Percentiles rank a stretch among this genome's conserved stretches.
phyloP scores from a whole-genome alignment of 2,329 filamentous ascomycete species.

The Penicillium vulpinum region DNA sequence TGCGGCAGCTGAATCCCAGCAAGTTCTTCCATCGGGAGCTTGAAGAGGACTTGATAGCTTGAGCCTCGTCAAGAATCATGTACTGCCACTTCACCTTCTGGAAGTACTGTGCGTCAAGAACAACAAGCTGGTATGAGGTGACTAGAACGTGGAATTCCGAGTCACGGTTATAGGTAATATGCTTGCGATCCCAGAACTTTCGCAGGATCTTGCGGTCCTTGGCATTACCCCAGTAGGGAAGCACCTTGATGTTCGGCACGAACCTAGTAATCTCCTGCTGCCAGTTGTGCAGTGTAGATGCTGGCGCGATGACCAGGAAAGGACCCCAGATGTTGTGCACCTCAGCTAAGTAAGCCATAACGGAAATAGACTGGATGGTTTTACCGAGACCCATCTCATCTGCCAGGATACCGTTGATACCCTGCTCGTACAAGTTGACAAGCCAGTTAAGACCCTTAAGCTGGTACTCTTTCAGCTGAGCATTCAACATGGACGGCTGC shows the following conservation, averaged over 20 bases:
- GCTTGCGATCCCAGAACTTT: constrained; percentile 99
- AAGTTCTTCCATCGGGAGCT: constrained; percentile 97
- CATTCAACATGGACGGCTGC: constrained; percentile 89
- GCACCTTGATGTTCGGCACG: constrained; percentile 88
- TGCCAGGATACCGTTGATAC: constrained; percentile 97
- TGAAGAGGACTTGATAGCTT: constrained; percentile 96
- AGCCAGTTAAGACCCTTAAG: constrained; percentile 99
- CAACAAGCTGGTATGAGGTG: constrained; percentile 95
- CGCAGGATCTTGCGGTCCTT: constrained; percentile 92
- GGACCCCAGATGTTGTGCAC: constrained; percentile 98
- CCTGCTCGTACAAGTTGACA: constrained; percentile 97
- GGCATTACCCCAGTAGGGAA: constrained; percentile 96
- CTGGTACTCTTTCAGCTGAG: constrained; percentile 97
- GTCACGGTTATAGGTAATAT: constrained; percentile 90
- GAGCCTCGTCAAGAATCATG: constrained; percentile 98
- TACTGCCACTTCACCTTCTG: constrained; percentile 99
- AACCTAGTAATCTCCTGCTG: constrained; percentile 97
- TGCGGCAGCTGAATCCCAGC: constrained; percentile 90
- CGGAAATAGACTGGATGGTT: constrained; percentile 97
- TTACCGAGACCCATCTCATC: constrained; percentile 99
- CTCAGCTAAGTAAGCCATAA: constrained; percentile 98
- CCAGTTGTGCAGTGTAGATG: constrained; percentile 98
- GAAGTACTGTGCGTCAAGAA: constrained; percentile 94
- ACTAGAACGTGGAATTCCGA: constrained; percentile 94
- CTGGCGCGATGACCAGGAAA: constrained; percentile 92